Percentiles rank a stretch among this genome's conserved stretches.
phyloP scores from a whole-genome alignment of 371 early-diverging fungal species.

The Syncephalastrum monosporum region DNA sequence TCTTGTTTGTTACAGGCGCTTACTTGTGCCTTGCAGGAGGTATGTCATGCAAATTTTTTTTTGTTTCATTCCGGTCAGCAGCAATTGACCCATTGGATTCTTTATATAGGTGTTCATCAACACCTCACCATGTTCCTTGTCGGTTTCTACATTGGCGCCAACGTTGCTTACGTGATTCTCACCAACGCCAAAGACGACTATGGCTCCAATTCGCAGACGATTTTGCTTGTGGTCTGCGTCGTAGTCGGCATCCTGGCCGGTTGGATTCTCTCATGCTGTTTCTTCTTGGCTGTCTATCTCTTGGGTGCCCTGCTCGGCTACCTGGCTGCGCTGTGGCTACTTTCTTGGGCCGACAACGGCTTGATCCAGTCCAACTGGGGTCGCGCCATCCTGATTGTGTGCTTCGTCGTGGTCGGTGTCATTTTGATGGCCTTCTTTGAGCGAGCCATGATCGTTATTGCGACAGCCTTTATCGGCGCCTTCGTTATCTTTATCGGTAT shows the following conservation, averaged over 20 bases:
- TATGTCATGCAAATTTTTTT: slow-evolving; percentile 12
- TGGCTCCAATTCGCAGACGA: slow-evolving; percentile 45
- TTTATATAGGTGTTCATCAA: slow-evolving; percentile 52
- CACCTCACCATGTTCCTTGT: slow-evolving; percentile 61
- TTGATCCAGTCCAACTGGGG: slow-evolving; percentile 53
- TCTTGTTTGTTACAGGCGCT: slow-evolving; percentile 49
- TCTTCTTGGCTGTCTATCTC: slow-evolving; percentile 60
- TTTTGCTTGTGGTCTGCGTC: slow-evolving; percentile 53
- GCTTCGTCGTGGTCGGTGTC: slow-evolving; percentile 45
- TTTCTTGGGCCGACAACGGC: slow-evolving; percentile 50
- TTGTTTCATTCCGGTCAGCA: slow-evolving; percentile 9
- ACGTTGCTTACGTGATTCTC: slow-evolving; percentile 53
- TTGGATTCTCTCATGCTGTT: slow-evolving; percentile 52
- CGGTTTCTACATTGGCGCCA: slow-evolving; percentile 56
- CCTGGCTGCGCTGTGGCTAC: slow-evolving; percentile 54
- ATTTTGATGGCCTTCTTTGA: slow-evolving; percentile 55
- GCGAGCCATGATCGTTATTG: slow-evolving; percentile 50
- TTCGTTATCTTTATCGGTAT: slow-evolving; percentile 57
- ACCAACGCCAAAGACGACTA: slow-evolving; percentile 49
- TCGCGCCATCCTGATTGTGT: slow-evolving; percentile 54
- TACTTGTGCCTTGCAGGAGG: slow-evolving; percentile 49
- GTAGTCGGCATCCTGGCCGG: slow-evolving; percentile 55
- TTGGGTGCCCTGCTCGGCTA: slow-evolving; percentile 61
- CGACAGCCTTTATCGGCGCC: slow-evolving; percentile 55
- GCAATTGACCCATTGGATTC: background rate